Percentiles rank a stretch among this genome's conserved stretches.
These are phyloP conservation scores for Aspergillus cristatus DNA, from an alignment of 495 filamentous ascomycete genomes.

Conservation along the genomic window DNA sequence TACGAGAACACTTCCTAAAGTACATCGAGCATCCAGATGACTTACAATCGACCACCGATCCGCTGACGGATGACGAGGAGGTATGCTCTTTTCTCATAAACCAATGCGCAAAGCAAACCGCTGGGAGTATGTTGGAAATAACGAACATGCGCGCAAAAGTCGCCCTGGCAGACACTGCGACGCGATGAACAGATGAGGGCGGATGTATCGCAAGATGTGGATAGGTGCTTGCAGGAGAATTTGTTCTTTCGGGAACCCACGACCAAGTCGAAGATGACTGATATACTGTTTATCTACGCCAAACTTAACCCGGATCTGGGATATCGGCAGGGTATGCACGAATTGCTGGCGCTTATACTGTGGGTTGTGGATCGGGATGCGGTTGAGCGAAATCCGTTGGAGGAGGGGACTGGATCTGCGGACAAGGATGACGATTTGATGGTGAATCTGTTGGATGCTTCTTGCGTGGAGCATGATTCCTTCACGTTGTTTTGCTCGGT, in stretches of 20 bases:
- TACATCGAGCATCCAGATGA: constrained; percentile 76
- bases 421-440: constrained; percentile 40
- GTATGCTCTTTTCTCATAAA: constrained; percentile 44
- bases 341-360: constrained; percentile 81
- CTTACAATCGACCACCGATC: constrained; percentile 65
- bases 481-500: constrained; percentile 76
- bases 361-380: constrained; percentile 84
- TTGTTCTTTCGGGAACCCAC: constrained; percentile 72
- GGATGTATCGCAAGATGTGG: constrained; percentile 94
- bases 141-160: constrained; percentile 43
- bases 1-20: constrained; percentile 65
- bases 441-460: constrained; percentile 55
- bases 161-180: constrained; percentile 79
- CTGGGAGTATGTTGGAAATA: no score
- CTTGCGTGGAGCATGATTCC: constrained; percentile 80
- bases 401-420: constrained; percentile 9
- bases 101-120: no score
- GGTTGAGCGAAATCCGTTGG: constrained; percentile 35
- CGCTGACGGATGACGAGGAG: constrained; percentile 75
- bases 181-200: constrained; percentile 73
- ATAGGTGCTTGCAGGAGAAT: constrained; percentile 87
- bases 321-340: constrained; percentile 97
- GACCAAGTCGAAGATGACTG: constrained; percentile 73
- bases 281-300: constrained; percentile 88
- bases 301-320: constrained; percentile 83